These are phyloP conservation scores for Rhynchosporium agropyri DNA, from an alignment of 2,329 filamentous ascomycete genomes.

Conservation along the genomic window DNA sequence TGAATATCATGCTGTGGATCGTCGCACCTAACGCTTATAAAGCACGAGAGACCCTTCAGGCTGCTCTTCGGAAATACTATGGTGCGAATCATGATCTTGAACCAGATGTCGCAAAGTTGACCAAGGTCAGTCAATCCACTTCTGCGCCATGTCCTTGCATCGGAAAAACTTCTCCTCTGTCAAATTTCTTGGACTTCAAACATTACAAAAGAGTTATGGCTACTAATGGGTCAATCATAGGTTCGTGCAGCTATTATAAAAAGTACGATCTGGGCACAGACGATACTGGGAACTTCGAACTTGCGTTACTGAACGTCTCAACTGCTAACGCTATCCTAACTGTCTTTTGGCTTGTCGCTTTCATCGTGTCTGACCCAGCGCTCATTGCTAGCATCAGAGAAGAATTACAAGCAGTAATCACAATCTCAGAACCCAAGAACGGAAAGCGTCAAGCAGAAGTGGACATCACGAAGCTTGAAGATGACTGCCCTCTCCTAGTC, in stretches of 20 bases:
- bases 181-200: too few species aligned
- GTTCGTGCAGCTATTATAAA: slow-evolving; percentile 38
- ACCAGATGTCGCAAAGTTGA: slow-evolving; percentile 35
- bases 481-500: slow-evolving; percentile 47
- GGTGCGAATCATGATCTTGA: slow-evolving; percentile 37
- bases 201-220: neutral
- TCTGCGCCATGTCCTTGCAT: neutral
- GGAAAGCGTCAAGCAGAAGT: slow-evolving; percentile 38
- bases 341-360: slow-evolving; percentile 44
- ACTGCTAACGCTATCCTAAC: slow-evolving; percentile 46
- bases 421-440: slow-evolving; percentile 1
- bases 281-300: slow-evolving; percentile 42
- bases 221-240: neutral
- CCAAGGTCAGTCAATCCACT: slow-evolving; percentile 2
- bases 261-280: slow-evolving; percentile 35
- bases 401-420: slow-evolving; percentile 39
- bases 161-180: neutral
- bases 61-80: slow-evolving; percentile 43
- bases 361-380: slow-evolving; percentile 40
- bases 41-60: slow-evolving; percentile 44
- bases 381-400: slow-evolving; percentile 37
- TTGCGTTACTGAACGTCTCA: slow-evolving; percentile 39
- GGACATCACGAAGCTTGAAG: slow-evolving; percentile 45
- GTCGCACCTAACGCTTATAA: slow-evolving; percentile 40
- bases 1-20: slow-evolving; percentile 40